phyloP scores from a whole-genome alignment of 192 early-diverging fungal species.

The Gamsiella multidivaricata region DNA sequence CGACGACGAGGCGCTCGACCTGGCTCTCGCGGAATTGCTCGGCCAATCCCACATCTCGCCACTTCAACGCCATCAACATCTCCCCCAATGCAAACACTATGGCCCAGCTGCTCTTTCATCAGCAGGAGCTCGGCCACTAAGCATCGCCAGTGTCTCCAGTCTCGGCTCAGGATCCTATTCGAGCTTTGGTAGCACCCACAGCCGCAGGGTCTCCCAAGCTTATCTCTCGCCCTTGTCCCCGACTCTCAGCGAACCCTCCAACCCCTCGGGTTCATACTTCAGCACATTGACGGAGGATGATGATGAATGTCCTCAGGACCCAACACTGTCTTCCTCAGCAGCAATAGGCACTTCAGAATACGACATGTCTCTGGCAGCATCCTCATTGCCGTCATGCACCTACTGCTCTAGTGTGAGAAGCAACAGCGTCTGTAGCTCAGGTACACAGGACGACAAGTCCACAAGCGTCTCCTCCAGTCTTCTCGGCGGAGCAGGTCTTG shows the following conservation, averaged over 20 bases:
- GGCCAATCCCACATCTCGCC: conserved; percentile 20
- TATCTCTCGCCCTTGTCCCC: conserved; percentile 46
- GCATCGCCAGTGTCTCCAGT: conserved; percentile 41
- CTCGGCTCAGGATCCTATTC: conserved; percentile 32
- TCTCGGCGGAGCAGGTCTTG: not conserved
- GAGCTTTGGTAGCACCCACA: conserved; percentile 27
- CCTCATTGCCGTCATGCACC: conserved; percentile 20
- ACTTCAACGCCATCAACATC: not conserved
- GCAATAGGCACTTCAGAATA: not conserved
- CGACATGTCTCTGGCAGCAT: conserved; percentile 10
- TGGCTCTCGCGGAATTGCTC: conserved; percentile 36
- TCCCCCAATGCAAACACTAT: conserved; percentile 9
- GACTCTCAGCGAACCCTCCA: conserved; percentile 21
- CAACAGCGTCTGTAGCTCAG: conserved; percentile 30
- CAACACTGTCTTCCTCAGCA: not conserved
- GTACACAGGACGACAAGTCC: conserved; percentile 11
- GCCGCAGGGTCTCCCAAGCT: conserved; percentile 42
- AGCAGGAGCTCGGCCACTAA: conserved; percentile 27
- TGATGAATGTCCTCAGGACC: not conserved
- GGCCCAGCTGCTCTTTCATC: not conserved
- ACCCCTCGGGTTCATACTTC: conserved; percentile 26
- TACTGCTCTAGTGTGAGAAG: conserved; percentile 31
- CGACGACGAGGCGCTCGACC: conserved; percentile 35
- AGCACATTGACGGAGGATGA: conserved; percentile 16
- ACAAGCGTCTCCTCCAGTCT: not conserved